A percentile compares a stretch with the other conserved stretches of the same genome.
phyloP scores from a whole-genome alignment of 495 filamentous ascomycete genomes.

The Extremus antarcticus region DNA sequence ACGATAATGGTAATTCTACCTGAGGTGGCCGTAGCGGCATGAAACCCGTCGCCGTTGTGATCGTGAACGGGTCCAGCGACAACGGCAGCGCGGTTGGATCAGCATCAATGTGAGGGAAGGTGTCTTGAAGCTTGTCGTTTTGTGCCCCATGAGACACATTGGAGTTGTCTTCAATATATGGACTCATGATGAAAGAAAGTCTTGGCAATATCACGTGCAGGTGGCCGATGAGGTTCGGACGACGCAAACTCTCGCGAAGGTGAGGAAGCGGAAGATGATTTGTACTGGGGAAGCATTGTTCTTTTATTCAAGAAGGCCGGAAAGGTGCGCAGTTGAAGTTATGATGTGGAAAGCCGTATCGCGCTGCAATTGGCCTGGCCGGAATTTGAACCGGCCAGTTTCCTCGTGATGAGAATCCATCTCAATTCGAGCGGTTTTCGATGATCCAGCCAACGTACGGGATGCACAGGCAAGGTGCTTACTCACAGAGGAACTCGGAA shows the following conservation, averaged over 20 bases:
- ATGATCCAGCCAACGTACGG: too few species aligned
- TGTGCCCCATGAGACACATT: not conserved
- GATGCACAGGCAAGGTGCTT: too few species aligned
- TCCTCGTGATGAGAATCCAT: too few species aligned
- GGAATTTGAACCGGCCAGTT: conserved; percentile 6
- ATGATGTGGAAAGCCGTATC: not conserved
- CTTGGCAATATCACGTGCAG: not conserved
- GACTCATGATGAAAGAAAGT: not conserved
- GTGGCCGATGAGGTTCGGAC: not conserved
- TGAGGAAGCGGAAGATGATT: not conserved
- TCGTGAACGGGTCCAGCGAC: conserved; percentile 60
- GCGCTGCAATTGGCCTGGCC: conserved; percentile 17
- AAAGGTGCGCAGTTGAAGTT: not conserved
- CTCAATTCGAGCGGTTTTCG: not conserved
- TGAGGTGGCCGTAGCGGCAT: conserved; percentile 54
- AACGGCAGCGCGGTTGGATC: conserved; percentile 5
- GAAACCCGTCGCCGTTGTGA: conserved; percentile 75
- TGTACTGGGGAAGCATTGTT: not conserved
- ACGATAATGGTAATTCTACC: conserved; percentile 52
- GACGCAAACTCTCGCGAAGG: not conserved
- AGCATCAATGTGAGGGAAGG: conserved; percentile 9
- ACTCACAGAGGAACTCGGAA: too few species aligned
- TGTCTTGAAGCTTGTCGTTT: not conserved
- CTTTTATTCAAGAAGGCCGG: not conserved
- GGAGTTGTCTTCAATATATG: not conserved